Evolutionary conservation across 176 grass and related monocot genomes (phyloP).

Genomic region (Themeda triandra): DNA sequence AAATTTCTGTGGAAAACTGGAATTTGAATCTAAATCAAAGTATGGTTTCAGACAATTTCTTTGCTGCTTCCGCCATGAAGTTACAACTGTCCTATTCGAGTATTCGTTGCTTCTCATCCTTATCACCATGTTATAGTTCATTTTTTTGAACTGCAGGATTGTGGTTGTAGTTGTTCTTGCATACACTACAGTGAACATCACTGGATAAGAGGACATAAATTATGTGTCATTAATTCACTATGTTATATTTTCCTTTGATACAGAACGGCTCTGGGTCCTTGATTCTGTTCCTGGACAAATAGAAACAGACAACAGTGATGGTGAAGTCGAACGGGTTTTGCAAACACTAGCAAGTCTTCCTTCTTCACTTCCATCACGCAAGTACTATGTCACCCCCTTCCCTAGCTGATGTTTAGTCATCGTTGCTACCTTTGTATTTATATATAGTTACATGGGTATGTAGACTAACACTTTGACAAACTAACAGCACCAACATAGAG

Average conservation of each 20-base stretch:
- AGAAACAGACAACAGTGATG: conserved; percentile 57
- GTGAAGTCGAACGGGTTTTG: conserved; percentile 85
- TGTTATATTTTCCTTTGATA: conserved; percentile 38
- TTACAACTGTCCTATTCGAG: background rate
- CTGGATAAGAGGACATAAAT: background rate
- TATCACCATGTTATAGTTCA: background rate
- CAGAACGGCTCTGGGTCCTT: conserved; percentile 96
- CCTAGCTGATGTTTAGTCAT: background rate
- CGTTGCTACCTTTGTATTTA: background rate
- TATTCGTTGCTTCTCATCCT: background rate
- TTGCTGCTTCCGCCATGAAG: background rate
- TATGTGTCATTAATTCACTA: background rate
- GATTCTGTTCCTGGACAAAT: conserved; percentile 91
- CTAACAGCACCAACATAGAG: background rate
- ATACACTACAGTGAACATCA: background rate
- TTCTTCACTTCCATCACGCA: conserved; percentile 68
- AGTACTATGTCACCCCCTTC: conserved; percentile 50
- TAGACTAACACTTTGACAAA: background rate
- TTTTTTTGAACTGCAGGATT: background rate
- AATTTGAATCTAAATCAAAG: background rate
- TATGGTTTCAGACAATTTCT: background rate
- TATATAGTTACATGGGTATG: background rate
- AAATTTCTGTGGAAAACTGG: background rate
- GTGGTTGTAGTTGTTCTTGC: background rate
- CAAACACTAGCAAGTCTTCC: conserved; percentile 68